phyloP scores from a whole-genome alignment of 371 early-diverging fungal species.

The Mortierella sp. region DNA sequence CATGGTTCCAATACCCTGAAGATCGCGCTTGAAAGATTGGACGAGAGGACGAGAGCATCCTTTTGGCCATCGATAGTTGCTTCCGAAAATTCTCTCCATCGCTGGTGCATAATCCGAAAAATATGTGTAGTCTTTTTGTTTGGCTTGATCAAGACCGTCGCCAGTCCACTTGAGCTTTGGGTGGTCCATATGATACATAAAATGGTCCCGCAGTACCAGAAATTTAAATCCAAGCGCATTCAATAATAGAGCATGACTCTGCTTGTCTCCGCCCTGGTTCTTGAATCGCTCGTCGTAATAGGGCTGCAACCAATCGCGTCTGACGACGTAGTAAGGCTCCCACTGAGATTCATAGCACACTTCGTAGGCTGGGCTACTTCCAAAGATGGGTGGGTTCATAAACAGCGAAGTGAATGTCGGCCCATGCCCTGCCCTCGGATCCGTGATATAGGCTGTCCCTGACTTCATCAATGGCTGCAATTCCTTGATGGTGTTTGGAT shows the following conservation, averaged over 20 bases:
- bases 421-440: slow-evolving; percentile 73
- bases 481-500: slow-evolving; percentile 61
- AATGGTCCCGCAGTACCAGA: slow-evolving; percentile 63
- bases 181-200: slow-evolving; percentile 74
- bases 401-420: slow-evolving; percentile 64
- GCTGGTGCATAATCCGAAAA: slow-evolving; percentile 68
- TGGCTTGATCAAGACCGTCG: slow-evolving; percentile 63
- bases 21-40: slow-evolving; percentile 29
- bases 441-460: slow-evolving; percentile 70
- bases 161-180: slow-evolving; percentile 67
- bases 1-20: slow-evolving; percentile 46
- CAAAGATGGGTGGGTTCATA: slow-evolving; percentile 44
- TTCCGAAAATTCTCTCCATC: slow-evolving; percentile 64
- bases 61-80: slow-evolving; percentile 67
- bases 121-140: slow-evolving; percentile 66
- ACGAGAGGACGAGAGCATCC: slow-evolving; percentile 61
- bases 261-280: slow-evolving; percentile 79
- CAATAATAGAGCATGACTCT: slow-evolving; percentile 70
- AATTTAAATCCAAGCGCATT: slow-evolving; percentile 71
- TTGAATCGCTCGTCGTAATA: slow-evolving; percentile 72
- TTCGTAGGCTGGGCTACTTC: slow-evolving; percentile 62
- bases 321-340: slow-evolving; percentile 76
- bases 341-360: slow-evolving; percentile 79
- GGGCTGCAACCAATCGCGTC: slow-evolving; percentile 58
- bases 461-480: slow-evolving; percentile 58